Conservation (phyloP, 257 asterid species). For the Rubia yunnanensis region DNA sequence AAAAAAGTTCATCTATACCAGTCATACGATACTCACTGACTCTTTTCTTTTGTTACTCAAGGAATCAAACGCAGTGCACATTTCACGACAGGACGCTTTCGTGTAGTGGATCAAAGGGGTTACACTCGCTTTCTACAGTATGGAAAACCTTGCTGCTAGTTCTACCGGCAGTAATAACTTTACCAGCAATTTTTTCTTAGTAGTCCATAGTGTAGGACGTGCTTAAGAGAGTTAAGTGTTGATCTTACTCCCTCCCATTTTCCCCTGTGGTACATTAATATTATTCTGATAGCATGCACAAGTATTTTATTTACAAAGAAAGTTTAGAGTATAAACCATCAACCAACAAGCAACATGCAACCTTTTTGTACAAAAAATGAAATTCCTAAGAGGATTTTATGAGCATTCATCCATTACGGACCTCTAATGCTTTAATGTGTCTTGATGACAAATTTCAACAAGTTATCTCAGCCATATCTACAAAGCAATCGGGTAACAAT, state of each 20-base stretch:
- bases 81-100: slow-evolving; percentile 34
- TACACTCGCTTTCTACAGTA: slow-evolving; percentile 11
- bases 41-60: slow-evolving; percentile 13
- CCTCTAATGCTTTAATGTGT: background rate
- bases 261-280: background rate
- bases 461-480: background rate
- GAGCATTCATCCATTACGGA: background rate
- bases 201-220: background rate
- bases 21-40: background rate
- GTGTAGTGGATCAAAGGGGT: slow-evolving; percentile 33
- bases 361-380: background rate
- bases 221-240: background rate
- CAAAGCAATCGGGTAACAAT: background rate
- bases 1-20: background rate
- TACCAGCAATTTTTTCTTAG: slow-evolving; percentile 16
- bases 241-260: background rate
- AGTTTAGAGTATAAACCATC: background rate
- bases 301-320: background rate
- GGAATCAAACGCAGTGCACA: slow-evolving; percentile 58
- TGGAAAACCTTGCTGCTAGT: slow-evolving; percentile 26
- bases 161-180: slow-evolving; percentile 18
- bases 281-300: background rate
- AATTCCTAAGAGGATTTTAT: background rate
- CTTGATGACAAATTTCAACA: background rate
- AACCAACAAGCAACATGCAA: background rate